Conservation (phyloP, 176 grass and related monocot genomes). For the Metroxylon sagu region DNA sequence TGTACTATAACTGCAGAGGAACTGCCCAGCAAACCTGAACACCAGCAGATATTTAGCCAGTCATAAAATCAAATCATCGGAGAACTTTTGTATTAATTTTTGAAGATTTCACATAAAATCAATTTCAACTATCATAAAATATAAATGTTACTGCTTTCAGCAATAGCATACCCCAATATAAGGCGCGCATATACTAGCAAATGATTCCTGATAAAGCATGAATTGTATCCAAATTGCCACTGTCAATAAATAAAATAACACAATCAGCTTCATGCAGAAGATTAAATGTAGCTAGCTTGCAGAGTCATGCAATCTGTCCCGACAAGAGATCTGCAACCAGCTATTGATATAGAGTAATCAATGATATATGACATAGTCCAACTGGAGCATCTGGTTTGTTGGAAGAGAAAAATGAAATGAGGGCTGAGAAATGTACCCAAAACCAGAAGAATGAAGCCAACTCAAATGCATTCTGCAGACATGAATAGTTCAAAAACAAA, state of each 20-base stretch:
- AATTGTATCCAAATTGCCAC: constrained; percentile 99
- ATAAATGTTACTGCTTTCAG: not conserved
- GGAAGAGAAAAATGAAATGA: constrained; percentile 7
- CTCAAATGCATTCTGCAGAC: constrained; percentile 91
- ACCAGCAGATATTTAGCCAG: constrained; percentile 2
- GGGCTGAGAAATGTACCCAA: constrained; percentile 55
- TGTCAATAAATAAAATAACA: constrained; percentile 34
- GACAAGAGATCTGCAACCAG: no score
- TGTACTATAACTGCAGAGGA: constrained; percentile 96
- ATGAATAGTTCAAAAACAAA: constrained; percentile 10
- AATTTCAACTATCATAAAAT: no score
- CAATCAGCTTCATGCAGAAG: no score
- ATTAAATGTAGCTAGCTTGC: no score
- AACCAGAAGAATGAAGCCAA: constrained; percentile 99
- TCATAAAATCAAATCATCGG: no score
- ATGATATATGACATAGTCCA: no score
- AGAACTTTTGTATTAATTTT: no score
- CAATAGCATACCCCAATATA: constrained; percentile 59
- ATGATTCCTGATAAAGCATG: constrained; percentile 97
- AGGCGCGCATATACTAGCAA: constrained; percentile 83
- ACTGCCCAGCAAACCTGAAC: constrained; percentile 83
- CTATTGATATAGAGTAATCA: no score
- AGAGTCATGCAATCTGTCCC: no score
- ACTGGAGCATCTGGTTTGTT: no score
- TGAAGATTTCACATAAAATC: no score